phyloP scores from a whole-genome alignment of 176 grass and related monocot genomes.

The Eremochloa ophiuroides region DNA sequence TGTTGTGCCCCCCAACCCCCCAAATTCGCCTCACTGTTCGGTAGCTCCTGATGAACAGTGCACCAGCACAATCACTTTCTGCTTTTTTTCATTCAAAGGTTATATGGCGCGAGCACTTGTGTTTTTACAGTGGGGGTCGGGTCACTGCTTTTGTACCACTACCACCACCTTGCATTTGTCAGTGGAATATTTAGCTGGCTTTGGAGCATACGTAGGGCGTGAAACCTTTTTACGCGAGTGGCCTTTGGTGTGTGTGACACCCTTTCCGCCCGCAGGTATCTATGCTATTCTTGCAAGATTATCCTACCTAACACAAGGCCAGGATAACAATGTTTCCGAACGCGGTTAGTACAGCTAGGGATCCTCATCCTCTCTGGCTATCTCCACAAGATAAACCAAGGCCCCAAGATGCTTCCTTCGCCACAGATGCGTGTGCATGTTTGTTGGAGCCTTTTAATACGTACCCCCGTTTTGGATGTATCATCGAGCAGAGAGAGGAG shows the following conservation, averaged over 20 bases:
- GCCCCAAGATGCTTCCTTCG: constrained; percentile 21
- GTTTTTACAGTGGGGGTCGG: constrained; percentile 27
- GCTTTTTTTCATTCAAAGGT: constrained; percentile 21
- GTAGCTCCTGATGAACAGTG: constrained; percentile 25
- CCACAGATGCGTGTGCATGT: constrained; percentile 27
- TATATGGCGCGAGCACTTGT: constrained; percentile 22
- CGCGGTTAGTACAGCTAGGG: constrained; percentile 30
- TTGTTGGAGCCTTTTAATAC: constrained; percentile 33
- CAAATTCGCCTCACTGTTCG: constrained; percentile 23
- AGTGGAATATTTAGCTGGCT: constrained; percentile 42
- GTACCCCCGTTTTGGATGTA: constrained; percentile 31
- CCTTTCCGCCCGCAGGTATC: constrained; percentile 11
- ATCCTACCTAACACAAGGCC: constrained; percentile 39
- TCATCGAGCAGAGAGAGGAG: constrained; percentile 12
- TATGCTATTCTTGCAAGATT: constrained; percentile 52
- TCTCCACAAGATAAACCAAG: constrained; percentile 13
- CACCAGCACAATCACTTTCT: constrained; percentile 16
- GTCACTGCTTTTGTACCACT: constrained; percentile 29
- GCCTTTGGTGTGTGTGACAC: constrained; percentile 30
- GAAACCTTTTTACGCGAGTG: constrained; percentile 32
- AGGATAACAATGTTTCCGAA: constrained; percentile 22
- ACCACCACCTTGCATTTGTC: constrained; percentile 14
- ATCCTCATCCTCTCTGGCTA: constrained; percentile 15
- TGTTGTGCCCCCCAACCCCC: not conserved
- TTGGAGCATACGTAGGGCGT: constrained; percentile 28